These are phyloP conservation scores for Paramecium biaurelia DNA, from an alignment of 73 alveolate genomes.

Conservation along the genomic window DNA sequence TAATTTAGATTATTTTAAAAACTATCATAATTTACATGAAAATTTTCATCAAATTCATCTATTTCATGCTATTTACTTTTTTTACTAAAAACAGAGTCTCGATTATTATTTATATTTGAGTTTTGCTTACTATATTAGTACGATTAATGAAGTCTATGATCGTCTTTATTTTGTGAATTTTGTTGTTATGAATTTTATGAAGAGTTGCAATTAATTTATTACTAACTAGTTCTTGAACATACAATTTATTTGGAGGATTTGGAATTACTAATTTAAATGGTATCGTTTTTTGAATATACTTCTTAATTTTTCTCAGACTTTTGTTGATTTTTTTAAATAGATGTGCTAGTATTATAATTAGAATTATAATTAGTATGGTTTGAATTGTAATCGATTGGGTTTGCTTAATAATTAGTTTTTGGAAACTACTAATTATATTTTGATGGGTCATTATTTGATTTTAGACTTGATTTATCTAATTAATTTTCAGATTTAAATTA, in stretches of 20 bases:
- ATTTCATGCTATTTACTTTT: not conserved
- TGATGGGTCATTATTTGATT: not conserved
- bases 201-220: not conserved
- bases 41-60: not conserved
- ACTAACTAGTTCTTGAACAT: not conserved
- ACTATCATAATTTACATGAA: not conserved
- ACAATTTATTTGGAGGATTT: not conserved
- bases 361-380: not conserved
- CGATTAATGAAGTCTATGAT: not conserved
- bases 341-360: not conserved
- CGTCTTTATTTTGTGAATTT: not conserved
- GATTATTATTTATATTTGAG: not conserved
- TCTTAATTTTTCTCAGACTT: not conserved
- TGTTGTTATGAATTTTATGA: not conserved
- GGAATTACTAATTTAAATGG: not conserved
- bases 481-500: not conserved
- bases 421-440: not conserved
- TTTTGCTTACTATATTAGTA: not conserved
- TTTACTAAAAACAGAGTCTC: not conserved
- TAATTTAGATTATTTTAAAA: not conserved
- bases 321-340: not conserved
- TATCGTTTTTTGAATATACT: not conserved
- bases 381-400: not conserved
- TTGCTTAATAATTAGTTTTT: not conserved
- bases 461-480: not conserved